Base-by-base conservation (phyloP, 1,284 basidiomycete species). In the Entoloma clypeatum region DNA sequence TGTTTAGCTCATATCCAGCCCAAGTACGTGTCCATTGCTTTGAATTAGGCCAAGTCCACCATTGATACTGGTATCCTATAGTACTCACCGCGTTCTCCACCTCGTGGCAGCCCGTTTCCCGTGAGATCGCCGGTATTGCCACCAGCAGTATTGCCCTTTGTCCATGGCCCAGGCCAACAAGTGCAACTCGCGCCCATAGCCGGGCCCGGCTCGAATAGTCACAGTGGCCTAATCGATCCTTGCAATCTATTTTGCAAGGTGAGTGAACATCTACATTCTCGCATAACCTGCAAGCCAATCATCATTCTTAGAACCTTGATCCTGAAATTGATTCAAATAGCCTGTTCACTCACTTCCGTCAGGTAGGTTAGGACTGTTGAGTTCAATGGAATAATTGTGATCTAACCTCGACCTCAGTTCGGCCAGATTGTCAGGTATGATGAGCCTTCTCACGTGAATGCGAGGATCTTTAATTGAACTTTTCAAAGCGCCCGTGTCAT, bases 171-270 rank as follows among this genome's bases (percentile, higher is more conserved):
- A 7, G 89, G 91, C 8, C 91, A 92, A 60, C 88, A 92, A 60
- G 88, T 92, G 16, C 86, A 92, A 56, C 74, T 84, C 10, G 87
- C 90, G 2, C 88, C 88, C 7, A 41, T 74, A 28, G 56, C 54
- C 18, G 87, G 86, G 2, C 86, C 85, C 19, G 87, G 86, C 10
- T 81, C 87, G 23, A 76, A 53, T 39, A 90, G 86, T 54, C 80
- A 86, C 52, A 90, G 87, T 46, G 91, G 90, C 19, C 70, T 92
- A 17, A 90, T 94, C 48, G 91, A 94, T 63, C 90, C 89, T 1
- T 92, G 89, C 72, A 93, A 93, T 60, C 64, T 94, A 34, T 93
- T 93, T 64, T 88, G 86, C 72, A 89, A 90, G 72, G 86, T 86
- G 36, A 39, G 66, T 43, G 11, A 34, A 13, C 8, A 17, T 18